Evolutionary conservation across 257 asterid species (phyloP).

Genomic region (Solanum sitiens): DNA sequence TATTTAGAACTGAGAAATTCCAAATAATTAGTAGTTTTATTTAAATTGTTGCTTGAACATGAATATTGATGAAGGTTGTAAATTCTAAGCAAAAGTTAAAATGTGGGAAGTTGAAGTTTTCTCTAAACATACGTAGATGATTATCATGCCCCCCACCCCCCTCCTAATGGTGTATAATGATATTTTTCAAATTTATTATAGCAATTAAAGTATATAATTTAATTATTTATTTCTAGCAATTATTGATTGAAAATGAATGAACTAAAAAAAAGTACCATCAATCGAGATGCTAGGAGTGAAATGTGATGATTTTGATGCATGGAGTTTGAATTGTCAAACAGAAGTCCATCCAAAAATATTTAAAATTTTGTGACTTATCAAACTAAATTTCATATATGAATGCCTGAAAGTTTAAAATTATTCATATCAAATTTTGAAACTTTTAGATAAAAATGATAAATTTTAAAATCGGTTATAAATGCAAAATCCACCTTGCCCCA

Average conservation of each 20-base stretch:
- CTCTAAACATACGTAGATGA: neutral
- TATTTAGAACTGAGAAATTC: neutral
- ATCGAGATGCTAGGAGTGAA: neutral
- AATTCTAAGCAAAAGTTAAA: neutral
- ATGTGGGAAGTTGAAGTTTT: neutral
- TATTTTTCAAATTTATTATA: neutral
- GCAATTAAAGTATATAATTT: neutral
- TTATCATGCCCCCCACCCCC: no score
- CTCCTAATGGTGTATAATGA: neutral
- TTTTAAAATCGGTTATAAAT: no score
- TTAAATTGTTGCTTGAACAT: neutral
- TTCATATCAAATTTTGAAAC: no score
- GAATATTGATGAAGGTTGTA: neutral
- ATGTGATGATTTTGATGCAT: neutral
- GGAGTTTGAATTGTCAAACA: no score
- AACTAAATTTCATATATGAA: no score
- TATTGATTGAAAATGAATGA: neutral
- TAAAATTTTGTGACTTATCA: no score
- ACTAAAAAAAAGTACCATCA: neutral
- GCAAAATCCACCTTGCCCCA: no score
- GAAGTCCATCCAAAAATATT: no score
- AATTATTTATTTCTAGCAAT: neutral
- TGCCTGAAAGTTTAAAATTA: no score
- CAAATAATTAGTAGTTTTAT: neutral
- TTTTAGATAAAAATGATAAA: no score